Evolutionary conservation across 495 filamentous ascomycete genomes (phyloP).

Genomic region (Aspergillus taichungensis): DNA sequence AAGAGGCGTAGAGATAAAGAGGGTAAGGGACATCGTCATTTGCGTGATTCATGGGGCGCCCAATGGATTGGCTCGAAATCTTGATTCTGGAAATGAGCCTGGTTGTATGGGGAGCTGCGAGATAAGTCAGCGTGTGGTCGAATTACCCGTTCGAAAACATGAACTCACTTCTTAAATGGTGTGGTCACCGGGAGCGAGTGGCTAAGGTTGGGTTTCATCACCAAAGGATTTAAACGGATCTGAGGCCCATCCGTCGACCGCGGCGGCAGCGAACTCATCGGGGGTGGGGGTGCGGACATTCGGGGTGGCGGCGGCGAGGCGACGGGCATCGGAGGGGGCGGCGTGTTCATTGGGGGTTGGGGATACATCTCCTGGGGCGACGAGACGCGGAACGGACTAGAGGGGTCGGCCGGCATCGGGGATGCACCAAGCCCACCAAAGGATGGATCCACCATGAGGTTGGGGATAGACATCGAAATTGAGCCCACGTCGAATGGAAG

Average conservation of each 20-base stretch:
- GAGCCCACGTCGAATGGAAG: slow-evolving; percentile 44
- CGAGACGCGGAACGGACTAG: slow-evolving; percentile 38
- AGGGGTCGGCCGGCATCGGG: slow-evolving; percentile 39
- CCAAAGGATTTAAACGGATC: slow-evolving; percentile 40
- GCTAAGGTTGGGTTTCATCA: slow-evolving; percentile 39
- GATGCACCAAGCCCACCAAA: slow-evolving; percentile 26
- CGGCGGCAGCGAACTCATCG: slow-evolving; percentile 28
- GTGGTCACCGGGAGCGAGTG: slow-evolving; percentile 35
- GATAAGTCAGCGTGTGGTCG: slow-evolving; percentile 44
- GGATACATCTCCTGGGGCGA: slow-evolving; percentile 31
- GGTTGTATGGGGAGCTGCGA: slow-evolving; percentile 63
- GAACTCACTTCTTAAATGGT: slow-evolving; percentile 37
- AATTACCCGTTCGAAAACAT: slow-evolving; percentile 3
- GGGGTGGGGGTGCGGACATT: slow-evolving; percentile 27
- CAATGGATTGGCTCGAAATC: slow-evolving; percentile 67
- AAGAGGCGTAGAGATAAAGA: not conserved
- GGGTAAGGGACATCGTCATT: slow-evolving; percentile 7
- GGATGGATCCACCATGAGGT: slow-evolving; percentile 34
- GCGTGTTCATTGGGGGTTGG: slow-evolving; percentile 26
- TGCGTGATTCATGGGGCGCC: slow-evolving; percentile 30
- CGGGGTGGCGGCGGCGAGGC: slow-evolving; percentile 24
- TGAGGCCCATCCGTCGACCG: slow-evolving; percentile 33
- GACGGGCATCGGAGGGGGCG: slow-evolving; percentile 24
- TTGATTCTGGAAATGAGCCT: slow-evolving; percentile 73
- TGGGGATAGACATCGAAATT: slow-evolving; percentile 42